These are phyloP conservation scores for Aciculosporium take DNA, from an alignment of 2,329 filamentous ascomycete species.

Conservation along the genomic window DNA sequence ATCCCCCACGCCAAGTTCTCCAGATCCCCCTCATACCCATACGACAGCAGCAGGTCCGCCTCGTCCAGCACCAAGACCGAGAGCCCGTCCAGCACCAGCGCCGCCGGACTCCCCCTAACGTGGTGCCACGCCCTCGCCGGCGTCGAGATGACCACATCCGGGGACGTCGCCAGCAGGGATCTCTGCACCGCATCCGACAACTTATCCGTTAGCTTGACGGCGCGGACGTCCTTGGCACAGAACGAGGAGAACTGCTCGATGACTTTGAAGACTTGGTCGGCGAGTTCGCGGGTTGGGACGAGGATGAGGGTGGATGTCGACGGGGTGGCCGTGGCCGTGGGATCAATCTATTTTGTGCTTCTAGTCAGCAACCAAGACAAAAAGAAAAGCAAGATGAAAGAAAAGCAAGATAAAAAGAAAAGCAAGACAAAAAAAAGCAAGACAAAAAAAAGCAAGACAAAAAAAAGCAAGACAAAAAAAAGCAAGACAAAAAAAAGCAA, in stretches of 20 bases:
- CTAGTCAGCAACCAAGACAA: neutral
- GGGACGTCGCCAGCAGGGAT: conserved; percentile 69
- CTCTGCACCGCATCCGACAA: conserved; percentile 79
- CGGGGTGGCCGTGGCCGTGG: conserved; percentile 42
- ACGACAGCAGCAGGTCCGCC: conserved; percentile 83
- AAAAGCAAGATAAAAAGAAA: no score
- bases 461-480: neutral
- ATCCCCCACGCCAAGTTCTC: conserved; percentile 63
- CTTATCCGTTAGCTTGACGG: conserved; percentile 79
- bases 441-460: neutral
- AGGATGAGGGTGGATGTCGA: conserved; percentile 71
- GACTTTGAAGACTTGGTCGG: conserved; percentile 73
- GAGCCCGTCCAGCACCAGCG: conserved; percentile 56
- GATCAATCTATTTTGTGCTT: conserved; percentile 27
- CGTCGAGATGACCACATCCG: conserved; percentile 83
- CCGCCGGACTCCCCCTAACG: conserved; percentile 47
- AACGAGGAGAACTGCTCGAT: conserved; percentile 66
- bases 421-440: neutral
- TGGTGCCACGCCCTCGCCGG: conserved; percentile 72
- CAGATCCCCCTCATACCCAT: conserved; percentile 86
- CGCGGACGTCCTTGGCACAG: conserved; percentile 69
- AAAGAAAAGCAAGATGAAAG: no score
- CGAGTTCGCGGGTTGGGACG: conserved; percentile 87
- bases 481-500: neutral
- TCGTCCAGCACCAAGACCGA: conserved; percentile 81